Evolutionary conservation across 495 filamentous ascomycete genomes (phyloP), one percentile per base, ranked within the genome.

Genomic region (Aspergillus sclerotioniger): DNA sequence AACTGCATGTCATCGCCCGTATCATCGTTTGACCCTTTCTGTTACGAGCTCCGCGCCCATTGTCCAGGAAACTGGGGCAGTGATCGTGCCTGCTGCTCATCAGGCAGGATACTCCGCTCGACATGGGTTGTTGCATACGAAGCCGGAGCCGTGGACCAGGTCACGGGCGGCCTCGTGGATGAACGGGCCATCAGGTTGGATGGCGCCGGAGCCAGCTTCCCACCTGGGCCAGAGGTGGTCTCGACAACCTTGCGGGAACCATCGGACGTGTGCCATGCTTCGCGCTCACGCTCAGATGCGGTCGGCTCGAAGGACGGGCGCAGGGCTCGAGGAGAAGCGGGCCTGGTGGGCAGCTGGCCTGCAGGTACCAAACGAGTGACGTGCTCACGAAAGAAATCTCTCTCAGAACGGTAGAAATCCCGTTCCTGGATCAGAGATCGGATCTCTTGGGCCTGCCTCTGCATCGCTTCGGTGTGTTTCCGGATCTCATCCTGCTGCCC

Each of bases 371-470:
- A 80, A 58, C 80, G 78, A 54, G 73, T 67, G 9, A 85, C 71
- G 12, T 85, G 71, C 16, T 90, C 84, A n/a, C 87, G 81, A 62
- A 87, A 84, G 50, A 86, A 85, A 61, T 90, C 82, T 37, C 87
- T 74, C 54, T 90, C 87, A 3, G 70, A 70, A 12, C 76, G 75
- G 59, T 86, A 86, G 57, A 77, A 78, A 31, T 86, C 80, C 51
- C 69, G 80, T 71, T 75, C 73, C 62, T 80, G 74, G 43, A 80
- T 68, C 43, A 87, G 56, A 19, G 80, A 77, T 12, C 84, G 79
- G 16, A 85, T 77, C 41, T 85, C 79, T 43, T 81, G 76, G 65
- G 84, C 83, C 60, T 90, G 75, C 44, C 85, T 84, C 51, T 70
- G 69, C 21, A 81, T 64, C 8, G 70, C 69, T 76, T 82, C 66